Evolutionary conservation across 2,329 filamentous ascomycete species (phyloP).

Genomic region (Chaetothyriales sp.): DNA sequence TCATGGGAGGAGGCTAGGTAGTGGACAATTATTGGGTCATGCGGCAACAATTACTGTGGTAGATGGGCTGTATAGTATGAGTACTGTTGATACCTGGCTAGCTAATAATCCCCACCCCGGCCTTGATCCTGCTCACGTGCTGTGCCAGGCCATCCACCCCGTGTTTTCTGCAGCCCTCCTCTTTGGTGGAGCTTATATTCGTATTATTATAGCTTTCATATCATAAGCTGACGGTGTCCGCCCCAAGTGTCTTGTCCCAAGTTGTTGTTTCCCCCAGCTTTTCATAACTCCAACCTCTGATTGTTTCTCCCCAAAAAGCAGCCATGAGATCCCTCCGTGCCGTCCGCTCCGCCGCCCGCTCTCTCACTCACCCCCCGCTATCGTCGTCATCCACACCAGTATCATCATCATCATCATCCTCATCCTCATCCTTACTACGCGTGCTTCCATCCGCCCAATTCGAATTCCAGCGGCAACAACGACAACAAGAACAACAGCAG

Average conservation of each 20-base stretch:
- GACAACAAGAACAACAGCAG: not conserved
- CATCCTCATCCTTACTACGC: not conserved
- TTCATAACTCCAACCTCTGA: not conserved
- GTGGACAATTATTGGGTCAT: slow-evolving; percentile 25
- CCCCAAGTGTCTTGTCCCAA: not conserved
- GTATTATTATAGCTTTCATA: no score
- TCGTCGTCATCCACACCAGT: not conserved
- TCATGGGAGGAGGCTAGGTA: slow-evolving; percentile 30
- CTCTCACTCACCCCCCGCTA: not conserved
- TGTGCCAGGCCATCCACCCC: no score
- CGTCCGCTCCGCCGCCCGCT: slow-evolving; percentile 1
- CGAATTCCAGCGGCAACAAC: not conserved
- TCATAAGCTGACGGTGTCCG: no score
- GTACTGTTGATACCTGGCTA: slow-evolving; percentile 3
- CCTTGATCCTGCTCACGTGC: no score
- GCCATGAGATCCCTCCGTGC: slow-evolving; percentile 5
- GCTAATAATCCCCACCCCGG: no score
- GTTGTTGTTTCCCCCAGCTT: not conserved
- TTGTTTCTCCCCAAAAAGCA: not conserved
- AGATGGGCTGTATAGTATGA: no score
- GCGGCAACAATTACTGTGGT: no score
- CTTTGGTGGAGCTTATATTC: no score
- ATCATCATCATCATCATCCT: not conserved
- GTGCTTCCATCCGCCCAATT: not conserved
- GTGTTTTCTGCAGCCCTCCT: no score